Percentiles rank a stretch among this genome's conserved stretches.
These are phyloP conservation scores for Cymbidium sinense DNA, from an alignment of 106 monocot genomes.

Conservation along the genomic window DNA sequence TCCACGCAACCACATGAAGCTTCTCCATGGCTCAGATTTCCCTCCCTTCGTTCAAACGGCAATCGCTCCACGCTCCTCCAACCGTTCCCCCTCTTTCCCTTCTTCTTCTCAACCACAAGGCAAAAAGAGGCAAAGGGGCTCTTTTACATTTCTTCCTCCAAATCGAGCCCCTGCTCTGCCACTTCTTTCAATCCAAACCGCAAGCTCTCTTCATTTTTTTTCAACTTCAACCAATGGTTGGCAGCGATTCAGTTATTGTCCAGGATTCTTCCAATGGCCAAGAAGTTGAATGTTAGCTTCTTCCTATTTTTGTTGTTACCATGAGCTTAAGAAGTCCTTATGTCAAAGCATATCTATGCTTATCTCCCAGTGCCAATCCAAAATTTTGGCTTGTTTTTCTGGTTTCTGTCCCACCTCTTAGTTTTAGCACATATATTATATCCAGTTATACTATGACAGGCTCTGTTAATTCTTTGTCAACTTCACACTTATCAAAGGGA, in stretches of 20 bases:
- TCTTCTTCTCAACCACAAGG: no score
- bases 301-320: constrained; percentile 45
- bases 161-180: no score
- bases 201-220: no score
- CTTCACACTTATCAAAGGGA: constrained; percentile 20
- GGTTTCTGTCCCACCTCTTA: constrained; percentile 84
- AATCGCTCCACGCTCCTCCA: no score
- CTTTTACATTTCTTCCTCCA: no score
- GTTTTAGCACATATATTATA: constrained; percentile 76
- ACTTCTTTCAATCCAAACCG: no score
- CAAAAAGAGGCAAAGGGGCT: no score
- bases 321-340: constrained; percentile 33
- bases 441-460: constrained; percentile 43
- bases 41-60: no score
- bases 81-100: no score
- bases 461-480: constrained; percentile 34
- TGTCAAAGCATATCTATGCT: constrained; percentile 69
- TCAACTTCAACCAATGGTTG: no score
- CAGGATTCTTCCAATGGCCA: constrained; percentile 58
- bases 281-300: constrained; percentile 65
- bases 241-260: constrained; percentile 51
- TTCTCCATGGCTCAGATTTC: no score
- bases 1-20: no score
- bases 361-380: constrained; percentile 30
- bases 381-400: constrained; percentile 87